Evolutionary conservation across 495 filamentous ascomycete species (phyloP).

Genomic region (Aspergillus diversus): DNA sequence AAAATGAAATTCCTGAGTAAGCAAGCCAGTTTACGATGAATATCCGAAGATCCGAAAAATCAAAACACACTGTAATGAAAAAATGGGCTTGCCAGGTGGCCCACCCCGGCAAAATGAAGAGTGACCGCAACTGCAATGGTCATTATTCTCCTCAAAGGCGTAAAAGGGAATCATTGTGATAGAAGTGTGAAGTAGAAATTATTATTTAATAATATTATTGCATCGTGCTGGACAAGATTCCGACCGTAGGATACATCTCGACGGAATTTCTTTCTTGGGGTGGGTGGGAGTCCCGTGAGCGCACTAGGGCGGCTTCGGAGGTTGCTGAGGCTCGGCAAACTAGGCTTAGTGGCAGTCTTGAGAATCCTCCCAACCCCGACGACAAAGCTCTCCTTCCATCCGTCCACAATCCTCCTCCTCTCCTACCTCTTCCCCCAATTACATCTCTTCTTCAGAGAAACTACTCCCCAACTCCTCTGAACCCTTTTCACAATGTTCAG

Average conservation of each 20-base stretch:
- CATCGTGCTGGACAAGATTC: neutral
- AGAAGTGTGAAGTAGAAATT: slow-evolving; percentile 5
- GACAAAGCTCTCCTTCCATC: slow-evolving; percentile 60
- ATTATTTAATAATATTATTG: slow-evolving; percentile 4
- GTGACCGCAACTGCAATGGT: slow-evolving; percentile 12
- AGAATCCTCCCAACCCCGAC: slow-evolving; percentile 53
- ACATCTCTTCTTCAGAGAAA: slow-evolving; percentile 55
- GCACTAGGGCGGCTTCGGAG: slow-evolving; percentile 55
- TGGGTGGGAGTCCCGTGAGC: slow-evolving; percentile 30
- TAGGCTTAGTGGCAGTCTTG: slow-evolving; percentile 51
- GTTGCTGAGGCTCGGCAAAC: slow-evolving; percentile 44
- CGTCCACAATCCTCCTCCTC: slow-evolving; percentile 55
- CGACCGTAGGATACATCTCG: slow-evolving; percentile 11
- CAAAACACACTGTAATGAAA: slow-evolving; percentile 28
- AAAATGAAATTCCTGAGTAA: slow-evolving; percentile 41
- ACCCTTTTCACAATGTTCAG: slow-evolving; percentile 82
- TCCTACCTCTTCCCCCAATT: slow-evolving; percentile 53
- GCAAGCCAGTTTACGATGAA: slow-evolving; percentile 29
- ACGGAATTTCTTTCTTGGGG: slow-evolving; percentile 20
- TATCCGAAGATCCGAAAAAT: slow-evolving; percentile 49
- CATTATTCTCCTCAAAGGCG: neutral
- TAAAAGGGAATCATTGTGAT: neutral
- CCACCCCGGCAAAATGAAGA: slow-evolving; percentile 20
- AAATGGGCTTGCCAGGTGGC: slow-evolving; percentile 43
- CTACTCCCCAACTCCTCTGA: slow-evolving; percentile 53